These are phyloP conservation scores for Aureobasidium pullulans DNA, from an alignment of 2,329 filamentous ascomycete species.

Conservation along the genomic window DNA sequence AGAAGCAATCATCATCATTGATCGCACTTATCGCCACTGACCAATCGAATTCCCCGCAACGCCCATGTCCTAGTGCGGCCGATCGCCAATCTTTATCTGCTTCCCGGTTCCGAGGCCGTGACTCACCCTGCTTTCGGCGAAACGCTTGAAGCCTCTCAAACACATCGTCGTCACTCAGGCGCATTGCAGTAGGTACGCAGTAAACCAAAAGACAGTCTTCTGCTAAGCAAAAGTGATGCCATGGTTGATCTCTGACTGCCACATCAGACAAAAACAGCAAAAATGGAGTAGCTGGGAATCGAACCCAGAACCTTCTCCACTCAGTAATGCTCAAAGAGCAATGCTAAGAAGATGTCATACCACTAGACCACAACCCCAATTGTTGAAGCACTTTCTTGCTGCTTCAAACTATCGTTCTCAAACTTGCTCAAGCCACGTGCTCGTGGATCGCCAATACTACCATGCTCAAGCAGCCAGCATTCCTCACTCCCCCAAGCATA, in stretches of 20 bases:
- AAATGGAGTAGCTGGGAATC: constrained; percentile 12
- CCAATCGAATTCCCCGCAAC: constrained; percentile 6
- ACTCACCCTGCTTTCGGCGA: background rate
- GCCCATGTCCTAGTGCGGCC: background rate
- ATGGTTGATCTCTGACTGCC: too few species aligned
- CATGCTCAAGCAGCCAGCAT: background rate
- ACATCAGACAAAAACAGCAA: background rate
- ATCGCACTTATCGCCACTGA: background rate
- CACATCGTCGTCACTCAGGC: too few species aligned
- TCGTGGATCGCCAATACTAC: too few species aligned
- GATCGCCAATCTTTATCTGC: constrained; percentile 8
- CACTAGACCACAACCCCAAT: constrained; percentile 12
- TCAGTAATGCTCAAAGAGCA: constrained; percentile 7
- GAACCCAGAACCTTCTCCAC: constrained; percentile 13
- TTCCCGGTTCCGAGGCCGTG: background rate
- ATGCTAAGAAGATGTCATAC: constrained; percentile 14
- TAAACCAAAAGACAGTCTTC: too few species aligned
- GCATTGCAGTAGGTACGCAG: too few species aligned
- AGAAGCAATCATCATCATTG: background rate
- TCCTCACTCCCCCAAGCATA: background rate
- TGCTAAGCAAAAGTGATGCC: too few species aligned
- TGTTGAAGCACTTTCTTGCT: background rate
- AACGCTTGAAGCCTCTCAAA: background rate
- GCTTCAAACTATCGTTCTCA: too few species aligned
- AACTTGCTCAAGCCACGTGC: background rate